Evolutionary conservation across 2,329 filamentous ascomycete species (phyloP), one percentile per base, ranked within the genome.

Genomic region (Neonectria ditissima): DNA sequence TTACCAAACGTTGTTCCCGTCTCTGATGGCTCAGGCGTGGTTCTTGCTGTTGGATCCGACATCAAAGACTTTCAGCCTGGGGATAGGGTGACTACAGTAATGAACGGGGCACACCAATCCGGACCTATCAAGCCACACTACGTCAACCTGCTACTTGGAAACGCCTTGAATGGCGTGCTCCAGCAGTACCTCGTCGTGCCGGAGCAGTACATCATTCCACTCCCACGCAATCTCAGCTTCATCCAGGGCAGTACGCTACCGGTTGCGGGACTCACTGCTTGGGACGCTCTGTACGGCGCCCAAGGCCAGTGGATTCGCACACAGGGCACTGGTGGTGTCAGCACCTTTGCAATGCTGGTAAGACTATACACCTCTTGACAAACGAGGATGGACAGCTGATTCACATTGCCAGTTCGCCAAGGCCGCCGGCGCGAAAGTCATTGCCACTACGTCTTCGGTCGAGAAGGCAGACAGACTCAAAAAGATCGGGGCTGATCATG

Each of bases 151-250:
- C 88, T 89, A 7, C 82, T 92, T 1, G 91, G 91, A 58, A 89
- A 89, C 53, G 82, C 81, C 9, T 50, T 91, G 1, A 87, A 92
- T 67, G 91, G 91, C 53, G 85, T 84, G 0, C 81, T 93, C 24
- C 83, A 89, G 30, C 82, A 91, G 68, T 90, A 91, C 68, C 89
- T 79, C 57, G 83, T 86, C 9, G 92, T 90, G 74, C 81, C 85
- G 58, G 88, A 92, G 77, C 83, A 71, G 32, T 90, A 89, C 1
- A 79, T 93, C 9, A 88, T 92, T 16, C 78, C 80, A 45, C 79
- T 84, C 43, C 91, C 91, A 1, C 72, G 69, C 22, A 85, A 86
- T 64, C 78, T 89, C 5, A 80, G 70, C 65, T 73, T 78, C 30
- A 61, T 80, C 18, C 84, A 89, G 73, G 80, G 83, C 1, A 81